A percentile compares a stretch with the other conserved stretches of the same genome.
Conservation (phyloP, 257 asterid species). For the Forsythia suspensa region DNA sequence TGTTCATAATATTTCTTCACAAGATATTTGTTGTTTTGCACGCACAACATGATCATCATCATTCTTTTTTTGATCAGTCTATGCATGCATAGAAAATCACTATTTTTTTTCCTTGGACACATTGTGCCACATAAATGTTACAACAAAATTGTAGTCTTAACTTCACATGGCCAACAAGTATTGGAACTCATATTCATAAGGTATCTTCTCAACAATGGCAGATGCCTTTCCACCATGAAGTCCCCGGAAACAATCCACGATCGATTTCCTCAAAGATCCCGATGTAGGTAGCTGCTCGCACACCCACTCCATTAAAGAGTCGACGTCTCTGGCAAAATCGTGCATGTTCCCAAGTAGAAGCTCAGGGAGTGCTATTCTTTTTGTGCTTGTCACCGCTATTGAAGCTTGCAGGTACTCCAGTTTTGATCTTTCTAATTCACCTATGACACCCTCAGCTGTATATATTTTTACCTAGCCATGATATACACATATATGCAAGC, state of each 20-base stretch:
- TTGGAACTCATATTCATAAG: slow-evolving; percentile 84
- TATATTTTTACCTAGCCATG: slow-evolving; percentile 68
- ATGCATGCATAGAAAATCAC: not conserved
- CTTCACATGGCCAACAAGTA: slow-evolving; percentile 44
- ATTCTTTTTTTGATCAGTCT: not conserved
- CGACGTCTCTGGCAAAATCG: slow-evolving; percentile 58
- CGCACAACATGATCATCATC: not conserved
- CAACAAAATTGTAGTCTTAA: not conserved
- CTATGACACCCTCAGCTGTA: slow-evolving; percentile 69
- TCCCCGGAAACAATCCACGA: slow-evolving; percentile 63
- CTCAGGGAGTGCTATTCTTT: slow-evolving; percentile 69
- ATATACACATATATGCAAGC: not conserved
- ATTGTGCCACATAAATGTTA: not conserved
- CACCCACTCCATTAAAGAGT: slow-evolving; percentile 72
- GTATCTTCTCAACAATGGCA: slow-evolving; percentile 60
- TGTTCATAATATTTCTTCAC: not conserved
- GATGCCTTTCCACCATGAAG: slow-evolving; percentile 42
- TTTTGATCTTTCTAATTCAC: slow-evolving; percentile 71
- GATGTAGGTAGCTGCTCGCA: slow-evolving; percentile 79
- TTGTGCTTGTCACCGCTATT: slow-evolving; percentile 55
- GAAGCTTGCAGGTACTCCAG: slow-evolving; percentile 84
- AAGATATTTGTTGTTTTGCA: not conserved
- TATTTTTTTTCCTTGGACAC: not conserved
- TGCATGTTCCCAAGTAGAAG: slow-evolving; percentile 60
- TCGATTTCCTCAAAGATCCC: slow-evolving; percentile 72